A percentile compares a stretch with the other conserved stretches of the same genome.
phyloP scores from a whole-genome alignment of 2,329 filamentous ascomycete genomes.

The Coniosporium uncinatum region DNA sequence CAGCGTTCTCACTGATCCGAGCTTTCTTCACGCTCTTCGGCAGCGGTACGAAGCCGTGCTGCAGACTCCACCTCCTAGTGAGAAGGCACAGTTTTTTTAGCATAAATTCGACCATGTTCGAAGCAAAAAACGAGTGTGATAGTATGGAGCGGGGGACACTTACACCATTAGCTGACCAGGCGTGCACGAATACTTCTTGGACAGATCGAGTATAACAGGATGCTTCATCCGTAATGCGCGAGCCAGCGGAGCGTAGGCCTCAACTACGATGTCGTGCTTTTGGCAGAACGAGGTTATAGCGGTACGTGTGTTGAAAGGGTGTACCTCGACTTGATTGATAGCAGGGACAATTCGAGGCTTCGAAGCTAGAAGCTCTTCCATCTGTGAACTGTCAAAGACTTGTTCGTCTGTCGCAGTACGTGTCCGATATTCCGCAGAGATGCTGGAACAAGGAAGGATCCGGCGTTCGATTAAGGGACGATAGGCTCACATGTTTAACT shows the following conservation, averaged over 20 bases:
- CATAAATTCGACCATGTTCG: too few species aligned
- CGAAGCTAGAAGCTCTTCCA: slow-evolving; percentile 62
- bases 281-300: slow-evolving; percentile 63
- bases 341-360: slow-evolving; percentile 58
- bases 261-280: slow-evolving; percentile 60
- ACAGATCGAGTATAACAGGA: slow-evolving; percentile 53
- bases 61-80: slow-evolving; percentile 60
- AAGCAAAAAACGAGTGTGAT: too few species aligned
- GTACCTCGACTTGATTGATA: slow-evolving; percentile 72
- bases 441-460: too few species aligned
- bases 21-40: slow-evolving; percentile 64
- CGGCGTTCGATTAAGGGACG: too few species aligned
- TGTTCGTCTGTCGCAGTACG: too few species aligned
- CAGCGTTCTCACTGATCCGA: slow-evolving; percentile 59
- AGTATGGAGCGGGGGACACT: too few species aligned
- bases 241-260: slow-evolving; percentile 77
- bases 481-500: slow-evolving; percentile 59
- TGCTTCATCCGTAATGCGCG: slow-evolving; percentile 66
- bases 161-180: slow-evolving; percentile 70
- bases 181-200: slow-evolving; percentile 64
- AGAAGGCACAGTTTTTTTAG: too few species aligned
- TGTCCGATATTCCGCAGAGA: neutral
- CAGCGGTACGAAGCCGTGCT: slow-evolving; percentile 66
- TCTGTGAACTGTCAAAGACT: slow-evolving; percentile 38
- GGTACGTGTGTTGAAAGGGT: slow-evolving; percentile 73